Base-by-base conservation (phyloP, 495 filamentous ascomycete genomes). In the Margaritispora aquatica region DNA sequence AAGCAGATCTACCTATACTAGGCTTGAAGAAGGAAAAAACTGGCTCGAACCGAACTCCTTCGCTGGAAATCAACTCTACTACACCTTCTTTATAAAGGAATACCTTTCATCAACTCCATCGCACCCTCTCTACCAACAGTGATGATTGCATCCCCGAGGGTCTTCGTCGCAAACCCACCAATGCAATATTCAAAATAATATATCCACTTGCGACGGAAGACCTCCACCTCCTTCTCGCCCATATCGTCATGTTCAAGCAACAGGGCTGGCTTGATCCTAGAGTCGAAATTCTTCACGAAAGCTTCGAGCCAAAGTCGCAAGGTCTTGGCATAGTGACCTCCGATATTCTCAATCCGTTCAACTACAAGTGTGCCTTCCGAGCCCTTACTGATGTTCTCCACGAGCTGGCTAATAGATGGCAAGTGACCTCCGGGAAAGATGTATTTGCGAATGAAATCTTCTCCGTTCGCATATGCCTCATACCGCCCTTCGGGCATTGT, bases 351-450 rank as follows among this genome's bases (percentile, higher is more conserved):
- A 27, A 88, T 69, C 20, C 71, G 75, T 51, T 88, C 81, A 13
- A 89, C 75, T 46, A 88, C 74, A 24, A 88, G 73, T 1, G 77
- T 78, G 0, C 79, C 81, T 26, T 72, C 74, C 2, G 81, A 81
- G 47, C 85, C 81, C 29, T 70, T 71, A 26, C 74, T 77, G 51
- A 90, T 83, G 34, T 82, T 75, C 36, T 77, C 74, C 22, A 88
- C 71, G 27, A 89, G 72, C 63, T 87, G 83, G 23, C 77, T 82
- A 26, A 82, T 76, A 4, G 83, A 87, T 15, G 85, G 86, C 0
- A 89, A 72, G 66, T 90, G 85, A 1, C 88, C 86, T 41, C 86
- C 85, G 1, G 86, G 88, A 66, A 90, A 90, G 55, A 89, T 89
- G 63, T 89, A 88, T 57, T 80, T 81, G 34, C 84, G 77, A 66